Evolutionary conservation across 2,329 filamentous ascomycete genomes (phyloP).

Genomic region (Claviceps cyperi): DNA sequence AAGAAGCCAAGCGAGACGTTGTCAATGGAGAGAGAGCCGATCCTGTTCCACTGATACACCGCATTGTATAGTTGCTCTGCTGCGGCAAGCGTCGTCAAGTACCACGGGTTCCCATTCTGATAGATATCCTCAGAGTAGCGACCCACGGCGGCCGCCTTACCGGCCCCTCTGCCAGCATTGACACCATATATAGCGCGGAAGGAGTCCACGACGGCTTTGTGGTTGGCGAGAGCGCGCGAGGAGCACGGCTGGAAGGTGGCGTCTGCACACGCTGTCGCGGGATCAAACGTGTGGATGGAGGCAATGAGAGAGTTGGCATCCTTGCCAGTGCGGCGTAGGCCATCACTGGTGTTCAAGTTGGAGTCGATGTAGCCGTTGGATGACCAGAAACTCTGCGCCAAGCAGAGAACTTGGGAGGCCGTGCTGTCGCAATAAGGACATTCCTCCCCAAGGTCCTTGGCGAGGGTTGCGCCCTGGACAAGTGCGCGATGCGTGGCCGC

Average conservation of each 20-base stretch:
- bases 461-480: conserved; percentile 52
- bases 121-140: conserved; percentile 62
- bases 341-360: conserved; percentile 44
- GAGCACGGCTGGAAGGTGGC: conserved; percentile 69
- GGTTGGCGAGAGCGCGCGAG: conserved; percentile 53
- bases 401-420: conserved; percentile 59
- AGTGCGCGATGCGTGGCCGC: conserved; percentile 55
- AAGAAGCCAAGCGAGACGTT: conserved; percentile 57
- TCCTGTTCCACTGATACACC: conserved; percentile 52
- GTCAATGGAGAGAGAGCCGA: conserved; percentile 50
- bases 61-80: conserved; percentile 72
- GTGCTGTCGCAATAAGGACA: conserved; percentile 47
- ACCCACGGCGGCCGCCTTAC: conserved; percentile 47
- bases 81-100: conserved; percentile 59
- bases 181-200: conserved; percentile 59
- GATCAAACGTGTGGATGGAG: conserved; percentile 57
- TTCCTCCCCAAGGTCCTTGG: conserved; percentile 44
- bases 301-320: conserved; percentile 58
- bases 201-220: conserved; percentile 60
- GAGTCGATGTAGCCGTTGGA: conserved; percentile 42
- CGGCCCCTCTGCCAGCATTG: conserved; percentile 49
- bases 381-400: conserved; percentile 60
- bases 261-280: conserved; percentile 48
- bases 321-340: conserved; percentile 49
- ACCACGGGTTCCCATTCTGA: conserved; percentile 71